phyloP scores from a whole-genome alignment of 78 protist genomes.

The Chrysochromulina parva region DNA sequence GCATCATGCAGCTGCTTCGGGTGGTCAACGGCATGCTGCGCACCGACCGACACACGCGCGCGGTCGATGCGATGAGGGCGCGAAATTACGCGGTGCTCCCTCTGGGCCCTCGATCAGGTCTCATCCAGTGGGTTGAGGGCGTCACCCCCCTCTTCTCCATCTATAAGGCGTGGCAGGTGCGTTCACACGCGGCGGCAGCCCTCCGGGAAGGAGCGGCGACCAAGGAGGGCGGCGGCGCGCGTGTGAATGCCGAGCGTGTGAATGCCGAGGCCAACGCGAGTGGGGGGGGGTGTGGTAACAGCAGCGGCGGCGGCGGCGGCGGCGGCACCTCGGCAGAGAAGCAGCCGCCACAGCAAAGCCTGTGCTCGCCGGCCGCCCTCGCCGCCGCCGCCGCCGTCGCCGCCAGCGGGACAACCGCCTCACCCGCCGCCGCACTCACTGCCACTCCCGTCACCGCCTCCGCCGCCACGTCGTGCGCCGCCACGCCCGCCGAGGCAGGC shows the following conservation, averaged over 20 bases:
- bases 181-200: neutral
- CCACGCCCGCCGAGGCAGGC: too few relatives aligned
- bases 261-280: too few relatives aligned
- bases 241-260: too few relatives aligned
- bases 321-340: neutral
- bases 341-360: too few relatives aligned
- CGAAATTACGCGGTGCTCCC: slow-evolving; percentile 49
- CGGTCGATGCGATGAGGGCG: neutral
- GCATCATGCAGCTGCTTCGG: slow-evolving; percentile 37
- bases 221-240: neutral
- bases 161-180: slow-evolving; percentile 35
- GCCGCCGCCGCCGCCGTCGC: too few relatives aligned
- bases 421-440: too few relatives aligned
- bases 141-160: slow-evolving; percentile 32
- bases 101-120: slow-evolving; percentile 35
- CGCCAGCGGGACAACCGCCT: too few relatives aligned
- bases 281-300: too few relatives aligned
- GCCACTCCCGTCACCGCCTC: too few relatives aligned
- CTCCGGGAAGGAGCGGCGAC: neutral
- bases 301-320: neutral
- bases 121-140: slow-evolving; percentile 41
- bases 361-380: too few relatives aligned
- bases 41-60: neutral
- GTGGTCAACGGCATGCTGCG: slow-evolving; percentile 13
- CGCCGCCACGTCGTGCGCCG: too few relatives aligned